Base-by-base conservation (phyloP, 1,139 yeast genomes). In the Saccharomyces uvarum region DNA sequence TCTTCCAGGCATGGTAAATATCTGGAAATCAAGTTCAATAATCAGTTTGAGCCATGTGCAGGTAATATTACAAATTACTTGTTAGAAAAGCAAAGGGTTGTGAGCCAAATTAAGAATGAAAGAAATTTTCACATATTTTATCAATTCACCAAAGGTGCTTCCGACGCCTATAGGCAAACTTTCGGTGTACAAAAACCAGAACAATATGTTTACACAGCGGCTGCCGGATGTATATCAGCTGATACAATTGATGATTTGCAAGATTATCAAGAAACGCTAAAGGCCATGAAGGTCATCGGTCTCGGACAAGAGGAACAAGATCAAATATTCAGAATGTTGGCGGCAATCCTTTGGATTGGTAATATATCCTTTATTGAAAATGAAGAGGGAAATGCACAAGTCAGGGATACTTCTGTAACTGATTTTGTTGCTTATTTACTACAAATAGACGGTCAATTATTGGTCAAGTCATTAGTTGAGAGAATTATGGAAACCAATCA, bases 1-100 rank as follows among this genome's bases (percentile, higher is more conserved):
- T 89, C 97, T 24, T 91, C 98, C n/a, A 83, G 99, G 69, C 99
- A 93, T 72, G 99, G 99, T 51, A 95, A 95, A 72, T 95, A 95
- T 70, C 78, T 95, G 55, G 97, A 95, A 72, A 95, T 95, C 63
- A 83, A 82, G 66, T 95, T 95, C 75, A 88, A 89, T 69, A 75
- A 80, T 21, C 78, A 82, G 54, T 88, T 84, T 65, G 96, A 88
- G 68, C 99, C 99, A 1, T 84, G 89, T 51, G 91, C 97, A 31
- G 99, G 97, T 52, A 93, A 90, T 69, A 91, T 95, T 66, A 95
- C 98, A 59, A 95, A 95, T 72, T 95, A 95, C 70, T 75, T 95
- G 61, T 77, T 95, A 61, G 99, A 95, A 67, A 95, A 93, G 70
- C 96, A 89, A 70, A 80, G 99, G 70, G 97, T 95, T 29, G 99